These are phyloP conservation scores for Acacia confusa DNA, from an alignment of 306 rosid species.

Conservation along the genomic window DNA sequence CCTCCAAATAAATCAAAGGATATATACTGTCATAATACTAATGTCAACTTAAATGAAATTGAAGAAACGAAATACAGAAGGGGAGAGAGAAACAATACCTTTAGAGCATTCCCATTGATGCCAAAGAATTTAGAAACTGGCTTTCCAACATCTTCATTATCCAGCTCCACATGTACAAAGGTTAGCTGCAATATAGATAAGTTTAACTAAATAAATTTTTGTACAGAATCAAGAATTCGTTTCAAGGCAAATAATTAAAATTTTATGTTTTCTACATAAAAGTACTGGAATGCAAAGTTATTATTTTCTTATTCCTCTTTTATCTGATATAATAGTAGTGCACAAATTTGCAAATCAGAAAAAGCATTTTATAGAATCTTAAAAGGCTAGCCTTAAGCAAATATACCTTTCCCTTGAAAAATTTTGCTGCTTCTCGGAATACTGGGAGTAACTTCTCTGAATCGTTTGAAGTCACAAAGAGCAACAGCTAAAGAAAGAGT, in stretches of 20 bases:
- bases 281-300: background rate
- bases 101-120: conserved; percentile 64
- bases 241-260: background rate
- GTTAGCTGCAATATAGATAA: conserved; percentile 72
- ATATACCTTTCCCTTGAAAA: conserved; percentile 90
- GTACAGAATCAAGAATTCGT: conserved; percentile 18
- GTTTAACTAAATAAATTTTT: conserved; percentile 24
- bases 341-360: conserved; percentile 23
- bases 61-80: background rate
- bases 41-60: conserved; percentile 6
- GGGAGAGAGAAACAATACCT: conserved; percentile 51
- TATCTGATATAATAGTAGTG: conserved; percentile 5
- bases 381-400: conserved; percentile 23
- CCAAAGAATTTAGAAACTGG: conserved; percentile 95
- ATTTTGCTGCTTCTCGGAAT: conserved; percentile 73
- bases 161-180: conserved; percentile 82
- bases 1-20: conserved; percentile 17
- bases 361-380: conserved; percentile 8
- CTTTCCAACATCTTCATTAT: conserved; percentile 86
- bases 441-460: conserved; percentile 63
- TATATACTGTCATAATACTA: background rate
- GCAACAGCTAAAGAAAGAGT: conserved; percentile 57
- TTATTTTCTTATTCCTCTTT: background rate
- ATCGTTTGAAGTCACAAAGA: conserved; percentile 73
- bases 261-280: background rate